These are phyloP conservation scores for Zasmidium angulare DNA, from an alignment of 2,329 filamentous ascomycete species.

Conservation along the genomic window DNA sequence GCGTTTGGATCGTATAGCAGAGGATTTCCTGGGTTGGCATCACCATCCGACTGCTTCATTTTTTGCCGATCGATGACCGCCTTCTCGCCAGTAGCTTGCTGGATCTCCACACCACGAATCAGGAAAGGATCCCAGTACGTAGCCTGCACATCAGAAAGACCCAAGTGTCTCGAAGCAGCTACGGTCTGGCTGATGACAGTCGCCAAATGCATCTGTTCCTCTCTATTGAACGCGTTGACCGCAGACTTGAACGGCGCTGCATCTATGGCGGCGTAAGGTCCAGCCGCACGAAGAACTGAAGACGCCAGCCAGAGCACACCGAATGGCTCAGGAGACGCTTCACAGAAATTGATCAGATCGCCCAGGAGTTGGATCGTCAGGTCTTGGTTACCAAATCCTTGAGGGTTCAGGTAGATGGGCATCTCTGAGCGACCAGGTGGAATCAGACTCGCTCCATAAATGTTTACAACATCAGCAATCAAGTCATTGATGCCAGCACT, in stretches of 20 bases:
- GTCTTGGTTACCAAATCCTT: constrained; percentile 69
- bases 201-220: constrained; percentile 82
- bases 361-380: constrained; percentile 85
- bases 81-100: constrained; percentile 38
- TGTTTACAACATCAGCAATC: constrained; percentile 24
- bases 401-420: constrained; percentile 10
- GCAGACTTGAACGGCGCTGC: constrained; percentile 1
- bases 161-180: constrained; percentile 71
- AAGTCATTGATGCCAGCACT: constrained; percentile 27
- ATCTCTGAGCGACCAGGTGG: constrained; percentile 4
- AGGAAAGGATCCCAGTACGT: constrained; percentile 98
- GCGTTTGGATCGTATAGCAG: constrained; percentile 96
- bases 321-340: constrained; percentile 86
- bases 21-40: constrained; percentile 57
- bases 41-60: constrained; percentile 16
- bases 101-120: constrained; percentile 72
- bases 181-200: constrained; percentile 85
- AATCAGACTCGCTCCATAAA: constrained; percentile 28
- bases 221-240: constrained; percentile 41
- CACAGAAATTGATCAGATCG: constrained; percentile 89
- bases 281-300: constrained; percentile 77
- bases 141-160: constrained; percentile 67
- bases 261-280: constrained; percentile 51
- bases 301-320: constrained; percentile 88
- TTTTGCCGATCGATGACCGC: constrained; percentile 25